Conservation (phyloP, 306 rosid genomes). For the Myrica gale region DNA sequence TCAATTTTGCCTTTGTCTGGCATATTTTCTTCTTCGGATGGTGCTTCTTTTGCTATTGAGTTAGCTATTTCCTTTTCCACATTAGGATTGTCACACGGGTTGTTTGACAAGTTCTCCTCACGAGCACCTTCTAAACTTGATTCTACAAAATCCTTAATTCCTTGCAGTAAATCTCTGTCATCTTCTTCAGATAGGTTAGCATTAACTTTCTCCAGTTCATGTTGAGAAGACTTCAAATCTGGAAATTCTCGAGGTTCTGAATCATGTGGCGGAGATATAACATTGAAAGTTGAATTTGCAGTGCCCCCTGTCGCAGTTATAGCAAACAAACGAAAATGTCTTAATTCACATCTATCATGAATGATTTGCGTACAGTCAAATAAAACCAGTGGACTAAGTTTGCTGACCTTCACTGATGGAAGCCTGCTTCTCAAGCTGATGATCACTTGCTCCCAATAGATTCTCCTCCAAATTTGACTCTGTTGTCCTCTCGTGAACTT, state of each 20-base stretch:
- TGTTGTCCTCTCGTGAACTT: slow-evolving; percentile 27
- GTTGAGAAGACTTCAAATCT: slow-evolving; percentile 23
- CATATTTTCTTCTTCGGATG: slow-evolving; percentile 21
- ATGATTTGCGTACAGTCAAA: too few relatives aligned
- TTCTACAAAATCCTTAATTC: slow-evolving; percentile 20
- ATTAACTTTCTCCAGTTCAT: slow-evolving; percentile 24
- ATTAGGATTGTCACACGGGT: slow-evolving; percentile 8
- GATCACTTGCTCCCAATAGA: slow-evolving; percentile 22
- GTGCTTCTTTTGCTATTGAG: slow-evolving; percentile 28
- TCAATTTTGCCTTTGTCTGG: slow-evolving; percentile 12
- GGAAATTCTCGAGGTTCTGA: slow-evolving; percentile 35
- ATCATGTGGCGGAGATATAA: slow-evolving; percentile 24
- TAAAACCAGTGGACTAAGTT: neutral
- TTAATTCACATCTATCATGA: neutral
- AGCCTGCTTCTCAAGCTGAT: slow-evolving; percentile 34
- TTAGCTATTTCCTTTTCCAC: slow-evolving; percentile 29
- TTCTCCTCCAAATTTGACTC: slow-evolving; percentile 29
- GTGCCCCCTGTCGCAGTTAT: slow-evolving; percentile 42
- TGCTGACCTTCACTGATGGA: slow-evolving; percentile 53
- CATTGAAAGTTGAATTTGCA: slow-evolving; percentile 20
- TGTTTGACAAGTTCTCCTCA: slow-evolving; percentile 4
- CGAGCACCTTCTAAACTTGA: slow-evolving; percentile 4
- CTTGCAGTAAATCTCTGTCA: slow-evolving; percentile 21
- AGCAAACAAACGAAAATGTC: slow-evolving; percentile 27
- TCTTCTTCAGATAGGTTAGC: slow-evolving; percentile 32